Conservation (phyloP, 1,284 basidiomycete genomes). For the Boletellus dicymbophilus region DNA sequence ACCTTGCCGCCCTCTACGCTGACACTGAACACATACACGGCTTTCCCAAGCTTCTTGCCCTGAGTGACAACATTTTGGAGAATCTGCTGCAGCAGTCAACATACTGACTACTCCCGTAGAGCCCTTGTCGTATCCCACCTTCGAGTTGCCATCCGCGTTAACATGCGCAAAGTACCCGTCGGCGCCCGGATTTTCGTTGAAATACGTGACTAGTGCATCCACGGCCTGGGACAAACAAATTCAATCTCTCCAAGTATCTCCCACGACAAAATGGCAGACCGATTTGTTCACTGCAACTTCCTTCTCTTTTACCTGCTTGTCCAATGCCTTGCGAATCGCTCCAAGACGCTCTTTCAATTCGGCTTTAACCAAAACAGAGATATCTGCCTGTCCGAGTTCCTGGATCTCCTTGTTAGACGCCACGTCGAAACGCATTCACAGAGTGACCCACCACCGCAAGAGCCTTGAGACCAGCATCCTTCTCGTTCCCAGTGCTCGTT, state of each 20-base stretch:
- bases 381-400: constrained; percentile 91
- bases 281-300: constrained; percentile 80
- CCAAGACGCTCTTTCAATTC: constrained; percentile 78
- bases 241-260: not conserved
- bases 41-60: constrained; percentile 80
- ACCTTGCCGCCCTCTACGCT: constrained; percentile 76
- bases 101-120: not conserved
- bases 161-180: constrained; percentile 71
- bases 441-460: constrained; percentile 66
- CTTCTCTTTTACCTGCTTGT: constrained; percentile 84
- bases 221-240: constrained; percentile 52
- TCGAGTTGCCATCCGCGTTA: constrained; percentile 79
- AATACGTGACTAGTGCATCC: constrained; percentile 71
- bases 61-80: constrained; percentile 76
- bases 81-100: constrained; percentile 44
- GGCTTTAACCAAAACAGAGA: constrained; percentile 84
- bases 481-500: constrained; percentile 70
- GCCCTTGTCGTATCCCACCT: constrained; percentile 48
- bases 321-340: constrained; percentile 79
- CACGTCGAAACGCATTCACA: not conserved
- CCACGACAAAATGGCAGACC: constrained; percentile 43
- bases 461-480: constrained; percentile 85
- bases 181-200: constrained; percentile 74
- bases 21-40: constrained; percentile 87
- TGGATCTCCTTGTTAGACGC: constrained; percentile 34